Evolutionary conservation across 2,329 filamentous ascomycete genomes (phyloP).

Genomic region (Talaromyces marneffei): DNA sequence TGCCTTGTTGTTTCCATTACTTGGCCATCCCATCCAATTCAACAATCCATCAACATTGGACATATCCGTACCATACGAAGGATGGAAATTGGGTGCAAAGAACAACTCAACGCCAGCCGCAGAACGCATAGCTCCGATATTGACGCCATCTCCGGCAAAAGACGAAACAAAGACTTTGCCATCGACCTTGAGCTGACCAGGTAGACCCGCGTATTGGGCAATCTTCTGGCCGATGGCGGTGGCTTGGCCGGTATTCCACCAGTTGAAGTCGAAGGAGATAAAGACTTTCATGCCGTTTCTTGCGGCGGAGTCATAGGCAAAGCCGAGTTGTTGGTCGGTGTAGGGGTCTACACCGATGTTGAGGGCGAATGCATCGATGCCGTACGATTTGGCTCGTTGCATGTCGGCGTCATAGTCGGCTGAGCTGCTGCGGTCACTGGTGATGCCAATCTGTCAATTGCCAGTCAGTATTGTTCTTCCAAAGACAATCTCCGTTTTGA

Average conservation of each 20-base stretch:
- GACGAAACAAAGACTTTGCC: slow-evolving; percentile 50
- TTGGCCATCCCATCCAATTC: slow-evolving; percentile 44
- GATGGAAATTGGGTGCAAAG: slow-evolving; percentile 49
- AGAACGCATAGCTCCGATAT: slow-evolving; percentile 37
- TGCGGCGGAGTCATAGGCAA: slow-evolving; percentile 47
- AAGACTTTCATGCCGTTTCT: slow-evolving; percentile 49
- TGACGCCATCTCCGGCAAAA: slow-evolving; percentile 46
- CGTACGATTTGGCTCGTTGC: slow-evolving; percentile 38
- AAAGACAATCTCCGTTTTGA: too few species aligned
- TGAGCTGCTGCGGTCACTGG: slow-evolving; percentile 38
- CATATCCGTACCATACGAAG: slow-evolving; percentile 33
- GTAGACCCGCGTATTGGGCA: slow-evolving; percentile 39
- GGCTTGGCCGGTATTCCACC: slow-evolving; percentile 37
- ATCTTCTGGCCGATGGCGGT: slow-evolving; percentile 43
- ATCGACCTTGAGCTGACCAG: slow-evolving; percentile 48
- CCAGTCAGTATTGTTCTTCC: background rate
- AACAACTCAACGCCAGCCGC: slow-evolving; percentile 41
- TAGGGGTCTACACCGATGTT: slow-evolving; percentile 45
- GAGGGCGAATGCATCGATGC: slow-evolving; percentile 48
- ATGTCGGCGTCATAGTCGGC: slow-evolving; percentile 46
- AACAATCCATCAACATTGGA: slow-evolving; percentile 37
- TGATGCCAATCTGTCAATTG: slow-evolving; percentile 41
- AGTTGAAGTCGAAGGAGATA: slow-evolving; percentile 54
- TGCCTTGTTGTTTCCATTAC: slow-evolving; percentile 45
- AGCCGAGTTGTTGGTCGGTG: slow-evolving; percentile 43